Percentiles rank a stretch among this genome's conserved stretches.
phyloP scores from a whole-genome alignment of 805 yeast species.

The Limtongia smithiae region DNA sequence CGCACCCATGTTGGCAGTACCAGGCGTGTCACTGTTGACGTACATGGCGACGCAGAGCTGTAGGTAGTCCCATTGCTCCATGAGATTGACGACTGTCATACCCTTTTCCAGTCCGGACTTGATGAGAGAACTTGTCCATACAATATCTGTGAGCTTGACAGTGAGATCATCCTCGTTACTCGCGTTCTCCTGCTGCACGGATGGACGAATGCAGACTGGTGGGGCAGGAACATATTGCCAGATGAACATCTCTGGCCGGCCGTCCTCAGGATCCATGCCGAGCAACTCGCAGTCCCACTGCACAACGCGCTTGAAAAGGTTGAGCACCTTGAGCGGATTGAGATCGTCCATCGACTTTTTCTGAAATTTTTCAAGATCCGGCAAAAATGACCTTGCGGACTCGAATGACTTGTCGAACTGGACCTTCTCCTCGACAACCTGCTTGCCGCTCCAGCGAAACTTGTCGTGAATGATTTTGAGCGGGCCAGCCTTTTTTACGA shows the following conservation, averaged over 20 bases:
- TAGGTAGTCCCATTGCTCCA: constrained; percentile 99
- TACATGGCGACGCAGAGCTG: constrained; percentile 96
- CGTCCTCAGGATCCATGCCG: constrained; percentile 83
- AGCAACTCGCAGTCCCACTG: constrained; percentile 89
- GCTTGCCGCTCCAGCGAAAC: constrained; percentile 92
- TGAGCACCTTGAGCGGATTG: constrained; percentile 85
- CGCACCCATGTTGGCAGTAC: constrained; percentile 48
- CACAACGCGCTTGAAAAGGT: constrained; percentile 77
- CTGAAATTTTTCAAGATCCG: constrained; percentile 83
- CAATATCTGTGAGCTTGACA: constrained; percentile 91
- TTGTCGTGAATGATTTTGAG: constrained; percentile 93
- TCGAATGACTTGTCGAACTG: constrained; percentile 86
- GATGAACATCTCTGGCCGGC: constrained; percentile 92
- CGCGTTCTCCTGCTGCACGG: constrained; percentile 89
- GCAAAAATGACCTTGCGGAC: constrained; percentile 66
- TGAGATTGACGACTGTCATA: constrained; percentile 81
- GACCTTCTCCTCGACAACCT: constrained; percentile 74
- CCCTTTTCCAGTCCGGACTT: constrained; percentile 95
- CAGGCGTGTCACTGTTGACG: constrained; percentile 92
- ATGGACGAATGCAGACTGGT: constrained; percentile 97
- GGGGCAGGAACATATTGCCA: constrained; percentile 99
- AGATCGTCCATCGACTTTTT: constrained; percentile 89
- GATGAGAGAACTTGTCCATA: constrained; percentile 92
- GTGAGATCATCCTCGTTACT: constrained; percentile 97
- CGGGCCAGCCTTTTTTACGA: constrained; percentile 96